These are phyloP conservation scores for Quercus parvula DNA, from an alignment of 306 rosid genomes.

Conservation along the genomic window DNA sequence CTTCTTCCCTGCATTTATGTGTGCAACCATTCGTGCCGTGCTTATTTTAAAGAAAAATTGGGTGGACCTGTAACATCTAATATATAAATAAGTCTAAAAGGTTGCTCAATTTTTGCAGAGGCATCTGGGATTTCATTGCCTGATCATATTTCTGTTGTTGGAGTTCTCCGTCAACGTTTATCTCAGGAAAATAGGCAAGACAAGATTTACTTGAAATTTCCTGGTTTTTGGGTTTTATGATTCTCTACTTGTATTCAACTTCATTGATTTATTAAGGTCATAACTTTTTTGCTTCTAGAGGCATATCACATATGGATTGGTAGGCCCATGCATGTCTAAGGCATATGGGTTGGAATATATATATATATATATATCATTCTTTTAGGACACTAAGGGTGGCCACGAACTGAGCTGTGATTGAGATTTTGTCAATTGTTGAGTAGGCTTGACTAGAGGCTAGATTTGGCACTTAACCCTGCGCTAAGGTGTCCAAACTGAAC, in stretches of 20 bases:
- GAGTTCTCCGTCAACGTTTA: constrained; percentile 75
- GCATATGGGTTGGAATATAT: background rate
- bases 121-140: constrained; percentile 62
- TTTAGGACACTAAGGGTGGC: background rate
- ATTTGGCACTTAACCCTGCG: no score
- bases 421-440: background rate
- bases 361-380: no score
- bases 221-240: constrained; percentile 17
- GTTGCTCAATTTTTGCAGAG: constrained; percentile 46
- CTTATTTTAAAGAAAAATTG: no score
- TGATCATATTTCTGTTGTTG: constrained; percentile 67
- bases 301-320: background rate
- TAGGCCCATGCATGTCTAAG: background rate
- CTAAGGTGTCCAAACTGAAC: background rate
- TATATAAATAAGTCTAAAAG: constrained; percentile 17
- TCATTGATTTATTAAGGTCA: constrained; percentile 2
- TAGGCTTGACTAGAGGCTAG: no score
- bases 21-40: background rate
- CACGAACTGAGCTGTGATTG: background rate
- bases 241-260: constrained; percentile 18
- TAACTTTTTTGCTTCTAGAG: background rate
- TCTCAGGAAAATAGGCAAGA: constrained; percentile 78
- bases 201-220: constrained; percentile 23
- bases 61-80: background rate
- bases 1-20: background rate